Evolutionary conservation across 2,329 filamentous ascomycete species (phyloP).

Genomic region (Colletotrichum sp.): DNA sequence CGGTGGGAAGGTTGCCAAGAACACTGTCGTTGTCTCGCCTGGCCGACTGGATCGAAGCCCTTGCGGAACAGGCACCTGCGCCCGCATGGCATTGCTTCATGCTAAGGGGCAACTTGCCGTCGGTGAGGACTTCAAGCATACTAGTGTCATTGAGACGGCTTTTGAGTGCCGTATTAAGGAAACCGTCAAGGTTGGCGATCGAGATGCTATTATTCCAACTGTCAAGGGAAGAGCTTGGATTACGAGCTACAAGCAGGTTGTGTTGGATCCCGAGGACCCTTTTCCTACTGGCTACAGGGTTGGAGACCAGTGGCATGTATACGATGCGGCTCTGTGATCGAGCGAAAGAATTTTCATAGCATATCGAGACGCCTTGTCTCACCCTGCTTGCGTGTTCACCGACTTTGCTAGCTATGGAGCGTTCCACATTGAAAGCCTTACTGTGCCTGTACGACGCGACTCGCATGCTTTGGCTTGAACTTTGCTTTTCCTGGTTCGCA

Average conservation of each 20-base stretch:
- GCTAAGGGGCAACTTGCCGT: constrained; percentile 40
- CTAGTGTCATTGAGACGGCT: constrained; percentile 44
- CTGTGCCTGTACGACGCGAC: neutral
- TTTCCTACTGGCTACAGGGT: constrained; percentile 40
- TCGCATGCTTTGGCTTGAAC: neutral
- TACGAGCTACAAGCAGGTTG: constrained; percentile 45
- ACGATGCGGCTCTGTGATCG: neutral
- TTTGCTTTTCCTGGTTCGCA: neutral
- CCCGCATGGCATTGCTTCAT: constrained; percentile 47
- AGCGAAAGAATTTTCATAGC: neutral
- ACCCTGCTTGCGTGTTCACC: neutral
- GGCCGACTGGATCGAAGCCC: constrained; percentile 51
- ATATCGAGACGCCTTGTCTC: neutral
- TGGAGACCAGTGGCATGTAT: neutral
- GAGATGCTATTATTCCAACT: constrained; percentile 42
- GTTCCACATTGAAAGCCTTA: neutral
- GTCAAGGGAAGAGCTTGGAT: constrained; percentile 52
- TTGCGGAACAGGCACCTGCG: constrained; percentile 50
- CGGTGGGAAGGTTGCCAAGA: constrained; percentile 34
- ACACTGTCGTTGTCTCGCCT: constrained; percentile 49
- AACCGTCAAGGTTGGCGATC: constrained; percentile 41
- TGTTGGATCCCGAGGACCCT: constrained; percentile 48
- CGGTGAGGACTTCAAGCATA: constrained; percentile 40
- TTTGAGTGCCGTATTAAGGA: constrained; percentile 42
- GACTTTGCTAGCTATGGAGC: neutral